Base-by-base conservation (phyloP, 495 filamentous ascomycete species). In the Hypoxylon crocopeplum region DNA sequence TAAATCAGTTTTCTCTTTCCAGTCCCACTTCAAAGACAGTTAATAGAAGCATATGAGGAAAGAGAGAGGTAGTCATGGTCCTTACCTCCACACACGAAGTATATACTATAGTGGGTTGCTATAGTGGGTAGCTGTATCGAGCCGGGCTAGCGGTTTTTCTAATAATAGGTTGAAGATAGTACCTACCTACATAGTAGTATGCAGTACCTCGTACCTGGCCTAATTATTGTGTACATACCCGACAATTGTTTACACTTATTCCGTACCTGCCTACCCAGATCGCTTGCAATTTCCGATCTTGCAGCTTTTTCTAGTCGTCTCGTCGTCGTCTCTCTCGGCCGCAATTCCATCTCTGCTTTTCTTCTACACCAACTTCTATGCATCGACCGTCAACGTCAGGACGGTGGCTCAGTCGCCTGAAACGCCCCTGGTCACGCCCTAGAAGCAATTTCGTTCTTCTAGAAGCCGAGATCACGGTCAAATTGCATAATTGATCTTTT, bases 401-500 rank as follows among this genome's bases (percentile, higher is more conserved):
- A 50, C 16, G 30, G 64, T 64, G 58, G 68, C 58, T 68, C 56
- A 59, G 53, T 16, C 62, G 62, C 58, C 50, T 67, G 49, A 62
- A 66, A 63, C 45, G 47, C 57, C 61, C 68, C 61, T 62, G 56
- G 50, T 59, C 63, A 44, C 55, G 48, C 66, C 62, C 64, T 76
- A 72, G 73, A 78, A 75, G 67, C 65, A 66, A 67, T 62, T 70
- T 57, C 68, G 66, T 56, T 59, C 69, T 77, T 79, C 73, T 74
- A 78, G 73, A 77, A 78, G 62, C 65, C 69, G 68, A 74, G 66
- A 69, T 75, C 67, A 74, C 68, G 62, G 65, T 66, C 66, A 75
- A 72, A 64, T 73, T 65, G 77, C 77, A 80, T 80, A 79, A 78
- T 64, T 69, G 67, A 55, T 47, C 66, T 70, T 79, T 78, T 78